Evolutionary conservation across 768 basidiomycete genomes (phyloP).

Genomic region (Rhodocollybia butyracea): DNA sequence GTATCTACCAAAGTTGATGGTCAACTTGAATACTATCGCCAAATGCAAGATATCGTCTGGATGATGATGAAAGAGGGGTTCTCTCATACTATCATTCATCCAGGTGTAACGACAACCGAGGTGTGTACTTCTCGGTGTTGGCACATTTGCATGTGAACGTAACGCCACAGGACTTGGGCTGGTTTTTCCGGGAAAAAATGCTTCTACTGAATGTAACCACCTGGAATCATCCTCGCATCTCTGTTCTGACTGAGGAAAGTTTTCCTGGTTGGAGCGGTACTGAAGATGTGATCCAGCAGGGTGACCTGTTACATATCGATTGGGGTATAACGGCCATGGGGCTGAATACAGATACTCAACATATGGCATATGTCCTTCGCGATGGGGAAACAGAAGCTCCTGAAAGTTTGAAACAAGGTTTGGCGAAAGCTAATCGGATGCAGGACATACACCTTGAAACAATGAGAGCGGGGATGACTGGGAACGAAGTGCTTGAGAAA

Average conservation of each 20-base stretch:
- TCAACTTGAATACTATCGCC: conserved; percentile 42
- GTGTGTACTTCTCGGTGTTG: not conserved
- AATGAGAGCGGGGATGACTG: conserved; percentile 44
- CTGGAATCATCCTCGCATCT: conserved; percentile 53
- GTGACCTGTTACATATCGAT: conserved; percentile 53
- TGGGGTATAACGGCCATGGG: conserved; percentile 53
- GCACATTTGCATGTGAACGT: not conserved
- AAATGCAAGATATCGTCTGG: conserved; percentile 50
- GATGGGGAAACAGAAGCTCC: conserved; percentile 41
- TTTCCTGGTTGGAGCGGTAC: conserved; percentile 42
- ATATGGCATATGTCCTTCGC: conserved; percentile 52
- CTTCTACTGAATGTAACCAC: conserved; percentile 41
- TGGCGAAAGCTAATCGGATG: conserved; percentile 45
- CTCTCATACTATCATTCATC: conserved; percentile 36
- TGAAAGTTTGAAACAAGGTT: conserved; percentile 38
- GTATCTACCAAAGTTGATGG: conserved; percentile 38
- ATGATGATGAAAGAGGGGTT: conserved; percentile 53
- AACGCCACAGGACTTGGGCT: conserved; percentile 41
- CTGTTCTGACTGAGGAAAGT: conserved; percentile 36
- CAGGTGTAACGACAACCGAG: conserved; percentile 42
- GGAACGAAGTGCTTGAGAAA: conserved; percentile 41
- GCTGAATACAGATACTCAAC: conserved; percentile 55
- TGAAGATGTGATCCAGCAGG: conserved; percentile 37
- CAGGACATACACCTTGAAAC: conserved; percentile 45
- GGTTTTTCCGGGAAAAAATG: conserved; percentile 56